Percentiles rank a stretch among this genome's conserved stretches.
Evolutionary conservation across 441 rosid genomes (phyloP).

Genomic region (Jatropha multifida): DNA sequence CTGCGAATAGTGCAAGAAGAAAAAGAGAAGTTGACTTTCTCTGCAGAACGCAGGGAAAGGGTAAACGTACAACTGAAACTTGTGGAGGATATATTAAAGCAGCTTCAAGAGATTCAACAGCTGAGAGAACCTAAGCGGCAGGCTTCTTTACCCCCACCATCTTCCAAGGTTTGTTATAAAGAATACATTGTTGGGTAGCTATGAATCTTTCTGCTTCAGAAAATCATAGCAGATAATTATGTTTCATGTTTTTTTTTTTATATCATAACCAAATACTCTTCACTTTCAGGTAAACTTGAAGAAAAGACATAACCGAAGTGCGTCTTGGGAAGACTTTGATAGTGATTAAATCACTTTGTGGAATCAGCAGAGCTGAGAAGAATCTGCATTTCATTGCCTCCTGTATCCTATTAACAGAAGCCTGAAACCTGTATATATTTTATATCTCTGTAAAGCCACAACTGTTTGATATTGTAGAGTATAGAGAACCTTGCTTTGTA

Average conservation of each 20-base stretch:
- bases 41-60: constrained; percentile 29
- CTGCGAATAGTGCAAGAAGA: constrained; percentile 55
- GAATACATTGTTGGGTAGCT: not conserved
- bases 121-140: constrained; percentile 31
- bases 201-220: not conserved
- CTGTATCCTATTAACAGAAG: not conserved
- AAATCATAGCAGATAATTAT: not conserved
- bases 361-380: not conserved
- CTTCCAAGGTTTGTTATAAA: constrained; percentile 37
- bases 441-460: not conserved
- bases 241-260: not conserved
- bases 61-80: constrained; percentile 40
- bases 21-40: constrained; percentile 50
- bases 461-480: constrained; percentile 3
- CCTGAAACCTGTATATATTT: constrained; percentile 11
- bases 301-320: constrained; percentile 29
- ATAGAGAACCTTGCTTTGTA: not conserved
- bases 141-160: constrained; percentile 35
- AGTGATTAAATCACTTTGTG: constrained; percentile 23
- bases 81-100: constrained; percentile 42
- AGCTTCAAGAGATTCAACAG: constrained; percentile 39
- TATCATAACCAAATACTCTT: not conserved
- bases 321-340: constrained; percentile 20
- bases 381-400: not conserved
- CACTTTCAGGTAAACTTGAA: constrained; percentile 34